Percentiles rank a stretch among this genome's conserved stretches.
Evolutionary conservation across 495 filamentous ascomycete genomes (phyloP).

Genomic region (Aspergillus saccharolyticus): DNA sequence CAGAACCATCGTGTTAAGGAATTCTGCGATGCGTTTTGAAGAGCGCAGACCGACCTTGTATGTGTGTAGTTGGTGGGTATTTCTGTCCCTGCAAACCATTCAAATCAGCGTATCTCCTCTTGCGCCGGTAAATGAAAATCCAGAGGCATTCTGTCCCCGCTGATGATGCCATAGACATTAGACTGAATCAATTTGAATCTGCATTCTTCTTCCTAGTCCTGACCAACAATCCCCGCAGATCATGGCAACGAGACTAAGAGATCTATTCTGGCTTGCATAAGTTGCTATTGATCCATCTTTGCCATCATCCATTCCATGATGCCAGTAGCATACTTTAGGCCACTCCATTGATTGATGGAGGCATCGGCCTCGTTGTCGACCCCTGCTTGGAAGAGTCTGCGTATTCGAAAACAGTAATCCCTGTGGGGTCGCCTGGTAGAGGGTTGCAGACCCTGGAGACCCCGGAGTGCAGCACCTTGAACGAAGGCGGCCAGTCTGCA

Average conservation of each 20-base stretch:
- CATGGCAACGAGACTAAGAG: not conserved
- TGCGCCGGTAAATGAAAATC: no score
- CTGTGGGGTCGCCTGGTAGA: slow-evolving; percentile 2
- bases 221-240: no score
- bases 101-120: no score
- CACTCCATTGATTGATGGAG: not conserved
- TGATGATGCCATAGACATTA: no score
- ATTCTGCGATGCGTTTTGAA: no score
- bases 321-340: not conserved
- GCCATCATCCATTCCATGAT: slow-evolving; percentile 8
- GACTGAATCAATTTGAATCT: no score
- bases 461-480: slow-evolving; percentile 7
- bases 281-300: not conserved
- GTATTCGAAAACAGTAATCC: not conserved
- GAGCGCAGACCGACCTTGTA: no score
- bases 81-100: no score
- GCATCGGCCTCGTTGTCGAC: not conserved
- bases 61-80: no score
- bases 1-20: no score
- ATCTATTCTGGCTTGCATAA: slow-evolving; percentile 1
- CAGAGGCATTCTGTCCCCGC: no score
- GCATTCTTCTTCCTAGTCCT: no score
- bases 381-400: not conserved
- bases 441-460: slow-evolving; percentile 2
- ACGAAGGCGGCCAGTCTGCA: slow-evolving; percentile 10